Base-by-base conservation (phyloP, 805 yeast genomes). In the Ogataea kodamae region DNA sequence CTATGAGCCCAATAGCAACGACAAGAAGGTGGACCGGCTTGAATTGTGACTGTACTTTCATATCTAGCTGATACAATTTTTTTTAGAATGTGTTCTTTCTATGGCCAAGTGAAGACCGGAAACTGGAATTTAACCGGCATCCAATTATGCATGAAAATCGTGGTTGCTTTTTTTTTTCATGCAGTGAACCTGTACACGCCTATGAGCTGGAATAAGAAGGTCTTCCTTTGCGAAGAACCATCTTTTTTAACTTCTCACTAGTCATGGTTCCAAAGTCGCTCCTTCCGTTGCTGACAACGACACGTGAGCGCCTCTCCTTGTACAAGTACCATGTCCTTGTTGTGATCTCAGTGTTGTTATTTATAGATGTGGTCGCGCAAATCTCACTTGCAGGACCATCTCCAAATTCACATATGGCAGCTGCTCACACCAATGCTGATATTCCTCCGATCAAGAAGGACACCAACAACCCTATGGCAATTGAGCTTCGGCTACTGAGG, bases 401-500 rank as follows among this genome's bases (percentile, higher is more conserved):
- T n/a, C 24, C 29, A 2, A 9, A 11, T 5, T 12, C 10, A 5
- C 18, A 31, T 13, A 29, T 29, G 14, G 5, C 5, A 11, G 17
- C 14, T 5, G 12, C 11, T 9, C 33, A 29, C 20, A 3, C 21
- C 26, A 29, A 29, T 5, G 15, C 8, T 6, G 16, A 24, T 19
- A 10, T 26, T 3, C 18, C 30, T 2, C 3, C n/a, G 4, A 14
- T 26, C n/a, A 25, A 26, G 9, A 41, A 35, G 28, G 34, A 46
- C 31, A 31, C 31, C 8, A 40, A 42, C 16, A 37, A 37, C 15
- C 35, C 42, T 10, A 11, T 25, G n/a, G 35, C 33, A 4, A 48
- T 48, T 16, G 51, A 48, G 33, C 21, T 28, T 8, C 28, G 52
- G 18, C 18, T 50, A 15, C 26, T 35, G 17, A 26, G 33, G 21